Evolutionary conservation across 73 alveolate genomes (phyloP).

Genomic region (Paramecium primaurelia): DNA sequence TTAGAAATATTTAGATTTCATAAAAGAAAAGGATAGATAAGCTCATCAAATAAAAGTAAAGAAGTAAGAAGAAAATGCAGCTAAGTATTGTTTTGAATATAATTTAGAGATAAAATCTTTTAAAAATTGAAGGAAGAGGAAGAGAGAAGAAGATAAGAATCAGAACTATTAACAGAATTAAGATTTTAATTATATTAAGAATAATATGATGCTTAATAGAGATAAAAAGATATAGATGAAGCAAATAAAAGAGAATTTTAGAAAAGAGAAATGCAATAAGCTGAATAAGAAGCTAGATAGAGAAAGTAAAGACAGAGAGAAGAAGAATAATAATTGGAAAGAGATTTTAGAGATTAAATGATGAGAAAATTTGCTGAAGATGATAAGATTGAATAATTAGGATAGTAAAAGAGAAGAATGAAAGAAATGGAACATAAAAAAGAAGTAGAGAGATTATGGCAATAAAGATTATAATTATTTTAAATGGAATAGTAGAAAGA

Average conservation of each 20-base stretch:
- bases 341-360: constrained; percentile 60
- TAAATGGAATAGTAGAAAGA: constrained; percentile 49
- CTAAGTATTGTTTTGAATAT: not conserved
- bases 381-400: constrained; percentile 56
- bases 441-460: constrained; percentile 63
- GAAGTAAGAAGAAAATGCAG: constrained; percentile 57
- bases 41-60: constrained; percentile 47
- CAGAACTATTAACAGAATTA: constrained; percentile 42
- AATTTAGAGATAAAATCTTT: constrained; percentile 34
- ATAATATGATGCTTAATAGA: constrained; percentile 57
- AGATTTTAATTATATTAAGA: constrained; percentile 53
- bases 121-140: constrained; percentile 60
- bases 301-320: constrained; percentile 50
- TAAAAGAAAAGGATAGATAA: constrained; percentile 50
- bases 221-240: constrained; percentile 60
- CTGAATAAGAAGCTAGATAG: constrained; percentile 49
- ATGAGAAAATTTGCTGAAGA: constrained; percentile 58
- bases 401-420: constrained; percentile 56
- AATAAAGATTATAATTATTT: constrained; percentile 44
- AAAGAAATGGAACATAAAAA: constrained; percentile 59
- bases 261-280: constrained; percentile 57
- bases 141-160: constrained; percentile 58
- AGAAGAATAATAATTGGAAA: constrained; percentile 55
- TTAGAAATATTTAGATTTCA: constrained; percentile 44
- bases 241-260: constrained; percentile 59